These are phyloP conservation scores for Xylaria nigripes DNA, from an alignment of 495 filamentous ascomycete genomes.

Conservation along the genomic window DNA sequence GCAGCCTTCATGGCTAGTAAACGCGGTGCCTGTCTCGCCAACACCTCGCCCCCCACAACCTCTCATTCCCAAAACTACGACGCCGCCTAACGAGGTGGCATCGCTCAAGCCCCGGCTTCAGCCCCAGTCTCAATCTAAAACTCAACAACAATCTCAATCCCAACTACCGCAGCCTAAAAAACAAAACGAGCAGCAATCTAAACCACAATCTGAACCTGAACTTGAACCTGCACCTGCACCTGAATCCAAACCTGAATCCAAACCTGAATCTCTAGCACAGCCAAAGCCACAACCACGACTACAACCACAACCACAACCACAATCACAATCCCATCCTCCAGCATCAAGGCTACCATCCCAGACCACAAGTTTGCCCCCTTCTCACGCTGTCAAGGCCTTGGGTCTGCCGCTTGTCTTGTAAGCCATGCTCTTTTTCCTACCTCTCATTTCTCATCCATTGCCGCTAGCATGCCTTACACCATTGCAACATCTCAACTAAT, in stretches of 20 bases:
- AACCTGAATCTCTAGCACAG: slow-evolving; percentile 1
- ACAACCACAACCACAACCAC: slow-evolving; percentile 6
- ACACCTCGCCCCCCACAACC: slow-evolving; percentile 29
- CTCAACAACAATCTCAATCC: not conserved
- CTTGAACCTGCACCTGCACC: not conserved
- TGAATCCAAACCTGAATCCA: not conserved
- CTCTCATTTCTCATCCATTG: not conserved
- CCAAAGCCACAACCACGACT: slow-evolving; percentile 1
- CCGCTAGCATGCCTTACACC: not conserved
- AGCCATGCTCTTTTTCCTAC: slow-evolving; percentile 1
- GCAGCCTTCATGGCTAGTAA: slow-evolving; percentile 61
- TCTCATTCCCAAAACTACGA: slow-evolving; percentile 3
- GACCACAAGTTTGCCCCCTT: not conserved
- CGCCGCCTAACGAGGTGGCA: not conserved
- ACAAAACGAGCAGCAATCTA: not conserved
- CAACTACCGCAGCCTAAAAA: not conserved
- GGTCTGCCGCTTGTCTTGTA: slow-evolving; percentile 11
- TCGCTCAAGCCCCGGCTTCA: slow-evolving; percentile 2
- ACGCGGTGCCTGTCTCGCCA: slow-evolving; percentile 30
- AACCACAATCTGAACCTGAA: not conserved
- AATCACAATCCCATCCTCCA: slow-evolving; percentile 6
- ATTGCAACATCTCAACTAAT: not conserved
- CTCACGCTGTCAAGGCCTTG: not conserved
- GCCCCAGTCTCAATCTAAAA: slow-evolving; percentile 10
- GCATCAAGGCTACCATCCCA: not conserved